Conservation (phyloP, 2,329 filamentous ascomycete genomes). For the Botryotinia calthae region DNA sequence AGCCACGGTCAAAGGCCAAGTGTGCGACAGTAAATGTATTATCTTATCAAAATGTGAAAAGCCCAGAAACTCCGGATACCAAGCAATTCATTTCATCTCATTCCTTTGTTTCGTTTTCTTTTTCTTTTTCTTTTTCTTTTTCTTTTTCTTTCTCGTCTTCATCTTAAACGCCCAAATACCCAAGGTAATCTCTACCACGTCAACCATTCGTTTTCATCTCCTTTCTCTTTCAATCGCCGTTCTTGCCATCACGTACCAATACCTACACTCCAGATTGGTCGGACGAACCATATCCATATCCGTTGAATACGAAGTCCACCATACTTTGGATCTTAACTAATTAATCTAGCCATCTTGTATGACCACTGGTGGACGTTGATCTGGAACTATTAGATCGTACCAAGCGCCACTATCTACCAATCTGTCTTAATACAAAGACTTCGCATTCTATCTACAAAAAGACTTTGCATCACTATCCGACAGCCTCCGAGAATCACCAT, state of each 20-base stretch:
- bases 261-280: background rate
- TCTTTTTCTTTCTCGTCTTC: background rate
- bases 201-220: background rate
- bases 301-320: background rate
- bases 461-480: background rate
- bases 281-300: background rate
- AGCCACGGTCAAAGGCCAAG: constrained; percentile 1
- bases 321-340: background rate
- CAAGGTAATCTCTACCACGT: background rate
- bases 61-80: background rate
- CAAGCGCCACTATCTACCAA: background rate
- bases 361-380: no score
- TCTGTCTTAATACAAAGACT: background rate
- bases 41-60: background rate
- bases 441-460: background rate
- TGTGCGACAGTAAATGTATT: constrained; percentile 18
- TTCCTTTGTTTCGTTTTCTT: constrained; percentile 8
- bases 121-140: background rate
- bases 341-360: background rate
- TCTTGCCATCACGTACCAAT: background rate
- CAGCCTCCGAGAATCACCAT: background rate
- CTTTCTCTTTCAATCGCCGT: no score
- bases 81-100: background rate
- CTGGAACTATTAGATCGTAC: background rate
- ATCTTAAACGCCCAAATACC: background rate